phyloP scores from a whole-genome alignment of 805 yeast species.

The Saccharomycopsis sp. region DNA sequence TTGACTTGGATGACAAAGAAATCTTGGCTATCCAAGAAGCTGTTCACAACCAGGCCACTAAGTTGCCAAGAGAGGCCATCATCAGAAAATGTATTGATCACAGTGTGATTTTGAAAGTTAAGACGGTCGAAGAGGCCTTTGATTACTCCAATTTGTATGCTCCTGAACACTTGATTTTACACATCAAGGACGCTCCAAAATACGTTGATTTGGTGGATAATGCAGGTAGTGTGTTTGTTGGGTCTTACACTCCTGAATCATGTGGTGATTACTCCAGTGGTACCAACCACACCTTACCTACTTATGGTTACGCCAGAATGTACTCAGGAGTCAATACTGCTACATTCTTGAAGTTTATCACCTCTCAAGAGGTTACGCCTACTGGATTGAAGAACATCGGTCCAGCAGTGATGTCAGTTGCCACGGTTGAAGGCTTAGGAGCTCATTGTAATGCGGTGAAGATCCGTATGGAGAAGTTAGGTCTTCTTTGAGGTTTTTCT shows the following conservation, averaged over 20 bases:
- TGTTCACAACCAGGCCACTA: constrained; percentile 74
- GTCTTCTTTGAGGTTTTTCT: too few relatives aligned
- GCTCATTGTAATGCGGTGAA: constrained; percentile 97
- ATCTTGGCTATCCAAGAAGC: constrained; percentile 71
- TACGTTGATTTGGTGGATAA: constrained; percentile 72
- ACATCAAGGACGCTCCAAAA: constrained; percentile 68
- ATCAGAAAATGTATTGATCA: constrained; percentile 89
- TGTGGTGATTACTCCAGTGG: constrained; percentile 99
- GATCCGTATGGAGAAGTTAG: constrained; percentile 82
- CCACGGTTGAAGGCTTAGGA: constrained; percentile 93
- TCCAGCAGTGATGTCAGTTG: constrained; percentile 92
- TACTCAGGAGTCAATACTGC: constrained; percentile 96
- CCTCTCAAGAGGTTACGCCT: constrained; percentile 84
- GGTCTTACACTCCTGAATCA: constrained; percentile 93
- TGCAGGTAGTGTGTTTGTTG: constrained; percentile 97
- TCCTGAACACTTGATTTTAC: constrained; percentile 95
- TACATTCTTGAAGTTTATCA: constrained; percentile 90
- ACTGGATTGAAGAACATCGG: constrained; percentile 86
- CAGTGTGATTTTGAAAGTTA: constrained; percentile 72
- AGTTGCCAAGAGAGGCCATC: constrained; percentile 86
- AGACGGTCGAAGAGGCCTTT: constrained; percentile 71
- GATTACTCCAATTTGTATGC: constrained; percentile 87
- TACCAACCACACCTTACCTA: constrained; percentile 97
- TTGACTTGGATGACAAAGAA: constrained; percentile 55
- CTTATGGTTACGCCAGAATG: constrained; percentile 97